Conservation (phyloP, 306 rosid species). For the Datisca glomerata region DNA sequence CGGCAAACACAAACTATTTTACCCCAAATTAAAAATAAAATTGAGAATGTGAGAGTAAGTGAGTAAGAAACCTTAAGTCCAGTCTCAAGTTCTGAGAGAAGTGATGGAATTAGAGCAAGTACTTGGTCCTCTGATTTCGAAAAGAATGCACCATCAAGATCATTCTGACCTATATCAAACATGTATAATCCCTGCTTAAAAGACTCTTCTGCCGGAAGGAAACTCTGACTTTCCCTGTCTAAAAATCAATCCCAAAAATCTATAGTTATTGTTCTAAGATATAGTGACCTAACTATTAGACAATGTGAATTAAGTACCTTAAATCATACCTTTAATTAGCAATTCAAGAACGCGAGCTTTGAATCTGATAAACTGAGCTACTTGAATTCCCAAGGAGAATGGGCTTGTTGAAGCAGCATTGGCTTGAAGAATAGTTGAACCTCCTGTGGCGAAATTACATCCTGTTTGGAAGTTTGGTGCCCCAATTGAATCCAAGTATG, state of each 20-base stretch:
- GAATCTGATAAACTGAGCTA: slow-evolving; percentile 21
- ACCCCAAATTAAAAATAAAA: no score
- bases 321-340: slow-evolving; percentile 14
- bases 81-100: slow-evolving; percentile 19
- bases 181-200: slow-evolving; percentile 23
- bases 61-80: slow-evolving; percentile 21
- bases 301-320: no score
- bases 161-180: slow-evolving; percentile 33
- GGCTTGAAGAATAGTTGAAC: slow-evolving; percentile 25
- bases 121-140: slow-evolving; percentile 19
- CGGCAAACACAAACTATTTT: no score
- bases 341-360: slow-evolving; percentile 18
- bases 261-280: no score
- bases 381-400: slow-evolving; percentile 24
- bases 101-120: slow-evolving; percentile 13
- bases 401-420: slow-evolving; percentile 18
- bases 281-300: no score
- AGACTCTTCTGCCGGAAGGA: slow-evolving; percentile 18
- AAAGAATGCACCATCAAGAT: slow-evolving; percentile 22
- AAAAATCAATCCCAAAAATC: background rate
- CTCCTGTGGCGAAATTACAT: slow-evolving; percentile 28
- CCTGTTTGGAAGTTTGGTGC: slow-evolving; percentile 27
- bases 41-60: no score
- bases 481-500: slow-evolving; percentile 34
- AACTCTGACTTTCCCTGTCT: background rate